A percentile compares a stretch with the other conserved stretches of the same genome.
phyloP scores from a whole-genome alignment of 345 rosid species.

The Angophora floribunda region DNA sequence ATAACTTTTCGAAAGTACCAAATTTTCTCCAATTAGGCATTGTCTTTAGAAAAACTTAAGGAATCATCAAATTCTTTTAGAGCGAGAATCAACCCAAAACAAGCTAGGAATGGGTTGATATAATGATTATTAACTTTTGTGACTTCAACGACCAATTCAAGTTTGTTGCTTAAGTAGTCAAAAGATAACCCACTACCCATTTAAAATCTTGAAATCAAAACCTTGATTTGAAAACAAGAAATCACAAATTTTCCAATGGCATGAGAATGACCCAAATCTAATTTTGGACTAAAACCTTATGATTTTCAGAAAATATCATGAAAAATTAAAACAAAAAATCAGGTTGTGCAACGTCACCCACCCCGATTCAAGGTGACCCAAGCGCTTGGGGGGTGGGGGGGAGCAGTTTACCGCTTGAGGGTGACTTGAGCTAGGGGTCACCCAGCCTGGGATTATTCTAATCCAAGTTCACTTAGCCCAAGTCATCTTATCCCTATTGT shows the following conservation, averaged over 20 bases:
- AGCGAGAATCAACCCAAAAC: neutral
- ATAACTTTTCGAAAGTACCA: neutral
- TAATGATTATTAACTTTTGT: neutral
- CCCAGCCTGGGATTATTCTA: neutral
- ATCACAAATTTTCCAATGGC: neutral
- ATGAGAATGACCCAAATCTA: neutral
- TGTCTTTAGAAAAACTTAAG: neutral
- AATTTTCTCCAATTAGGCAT: neutral
- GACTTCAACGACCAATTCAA: neutral
- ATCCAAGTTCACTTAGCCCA: neutral
- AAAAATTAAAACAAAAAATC: neutral
- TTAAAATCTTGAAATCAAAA: no score
- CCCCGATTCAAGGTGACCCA: neutral
- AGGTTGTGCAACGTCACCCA: neutral
- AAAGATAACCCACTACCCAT: neutral
- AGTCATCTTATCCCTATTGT: neutral
- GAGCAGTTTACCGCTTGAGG: neutral
- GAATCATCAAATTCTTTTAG: neutral
- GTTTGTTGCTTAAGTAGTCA: neutral
- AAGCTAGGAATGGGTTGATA: neutral
- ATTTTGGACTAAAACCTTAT: neutral
- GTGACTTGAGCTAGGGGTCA: neutral
- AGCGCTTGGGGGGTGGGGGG: no score
- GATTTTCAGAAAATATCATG: neutral
- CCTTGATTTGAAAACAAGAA: no score